Evolutionary conservation across 2,329 filamentous ascomycete species (phyloP).

Genomic region (Penicillium concentricum): DNA sequence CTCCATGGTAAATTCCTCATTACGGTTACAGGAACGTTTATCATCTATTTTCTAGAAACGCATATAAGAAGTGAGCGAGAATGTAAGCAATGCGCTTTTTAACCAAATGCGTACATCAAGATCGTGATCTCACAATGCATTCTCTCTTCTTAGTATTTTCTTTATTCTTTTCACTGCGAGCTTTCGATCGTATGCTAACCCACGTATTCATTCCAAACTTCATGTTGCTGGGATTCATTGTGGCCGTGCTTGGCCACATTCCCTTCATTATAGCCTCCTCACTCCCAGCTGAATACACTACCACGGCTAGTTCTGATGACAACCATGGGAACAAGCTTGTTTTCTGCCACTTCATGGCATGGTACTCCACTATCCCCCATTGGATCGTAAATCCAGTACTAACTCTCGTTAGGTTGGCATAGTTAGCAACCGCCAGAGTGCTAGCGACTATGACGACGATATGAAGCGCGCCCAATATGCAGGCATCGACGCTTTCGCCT

Average conservation of each 20-base stretch:
- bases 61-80: too few relatives aligned
- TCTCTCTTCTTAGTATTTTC: background rate
- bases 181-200: background rate
- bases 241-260: conserved; percentile 15
- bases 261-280: conserved; percentile 18
- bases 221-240: background rate
- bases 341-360: conserved; percentile 48
- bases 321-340: conserved; percentile 32
- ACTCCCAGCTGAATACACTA: background rate
- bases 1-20: too few relatives aligned
- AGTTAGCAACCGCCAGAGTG: conserved; percentile 42
- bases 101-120: too few relatives aligned
- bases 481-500: conserved; percentile 51
- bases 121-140: too few relatives aligned
- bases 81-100: too few relatives aligned
- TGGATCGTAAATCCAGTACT: background rate
- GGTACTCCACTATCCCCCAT: background rate
- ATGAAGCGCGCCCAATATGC: conserved; percentile 46
- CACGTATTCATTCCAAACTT: background rate
- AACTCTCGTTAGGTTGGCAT: conserved; percentile 43
- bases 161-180: background rate
- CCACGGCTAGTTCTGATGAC: background rate
- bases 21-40: too few relatives aligned
- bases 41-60: background rate
- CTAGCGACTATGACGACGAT: conserved; percentile 49